Percentiles rank a stretch among this genome's conserved stretches.
These are phyloP conservation scores for Xylaria sp. DNA, from an alignment of 2,329 filamentous ascomycete genomes.

Conservation along the genomic window DNA sequence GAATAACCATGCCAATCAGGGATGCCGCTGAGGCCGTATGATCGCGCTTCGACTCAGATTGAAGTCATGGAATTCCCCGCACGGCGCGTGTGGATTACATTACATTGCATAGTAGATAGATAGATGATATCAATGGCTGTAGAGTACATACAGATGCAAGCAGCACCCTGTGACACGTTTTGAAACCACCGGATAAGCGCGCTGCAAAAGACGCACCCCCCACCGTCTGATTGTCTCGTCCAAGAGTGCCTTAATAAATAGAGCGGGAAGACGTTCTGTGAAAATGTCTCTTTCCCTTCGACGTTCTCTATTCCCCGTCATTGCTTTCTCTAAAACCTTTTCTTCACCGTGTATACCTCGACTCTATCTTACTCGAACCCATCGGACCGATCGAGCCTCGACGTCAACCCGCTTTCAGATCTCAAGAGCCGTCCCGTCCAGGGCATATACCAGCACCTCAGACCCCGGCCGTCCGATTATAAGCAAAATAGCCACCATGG, in stretches of 20 bases:
- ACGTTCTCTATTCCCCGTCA: background rate
- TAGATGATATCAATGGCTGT: constrained; percentile 21
- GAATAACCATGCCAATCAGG: constrained; percentile 40
- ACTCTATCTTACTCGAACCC: constrained; percentile 13
- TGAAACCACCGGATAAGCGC: constrained; percentile 37
- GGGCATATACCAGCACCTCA: constrained; percentile 5
- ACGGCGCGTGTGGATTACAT: constrained; percentile 21
- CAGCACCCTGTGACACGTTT: constrained; percentile 29
- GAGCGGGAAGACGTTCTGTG: constrained; percentile 8
- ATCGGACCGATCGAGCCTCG: constrained; percentile 26
- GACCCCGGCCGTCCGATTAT: background rate
- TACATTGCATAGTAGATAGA: constrained; percentile 11
- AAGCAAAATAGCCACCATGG: constrained; percentile 36
- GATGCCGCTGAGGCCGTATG: constrained; percentile 19
- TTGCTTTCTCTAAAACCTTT: background rate
- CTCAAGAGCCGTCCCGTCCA: background rate
- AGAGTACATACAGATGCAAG: constrained; percentile 20
- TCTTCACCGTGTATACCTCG: constrained; percentile 24
- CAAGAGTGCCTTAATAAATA: constrained; percentile 25
- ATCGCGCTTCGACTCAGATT: constrained; percentile 17
- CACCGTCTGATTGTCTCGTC: constrained; percentile 15
- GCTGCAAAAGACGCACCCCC: constrained; percentile 23
- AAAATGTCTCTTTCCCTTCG: constrained; percentile 6
- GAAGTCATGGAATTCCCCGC: constrained; percentile 23
- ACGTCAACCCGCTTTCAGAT: constrained; percentile 22